A percentile compares a stretch with the other conserved stretches of the same genome.
Conservation (phyloP, 2,329 filamentous ascomycete species). For the Pseudogymnoascus sp. region DNA sequence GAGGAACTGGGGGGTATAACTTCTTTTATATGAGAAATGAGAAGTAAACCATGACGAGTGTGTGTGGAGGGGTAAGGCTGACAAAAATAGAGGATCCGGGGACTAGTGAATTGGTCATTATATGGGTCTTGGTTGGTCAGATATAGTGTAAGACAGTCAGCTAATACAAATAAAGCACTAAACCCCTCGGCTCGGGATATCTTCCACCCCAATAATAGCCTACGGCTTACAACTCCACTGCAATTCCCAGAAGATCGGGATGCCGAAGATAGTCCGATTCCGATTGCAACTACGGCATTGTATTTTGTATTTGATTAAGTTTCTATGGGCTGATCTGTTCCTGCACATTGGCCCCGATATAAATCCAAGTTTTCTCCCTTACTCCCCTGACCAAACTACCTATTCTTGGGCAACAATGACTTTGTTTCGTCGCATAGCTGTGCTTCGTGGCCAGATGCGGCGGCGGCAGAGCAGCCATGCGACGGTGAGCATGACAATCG, state of each 20-base stretch:
- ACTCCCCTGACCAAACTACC: neutral
- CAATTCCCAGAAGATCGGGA: neutral
- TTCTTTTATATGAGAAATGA: neutral
- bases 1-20: neutral
- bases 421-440: neutral
- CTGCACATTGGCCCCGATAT: neutral
- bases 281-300: neutral
- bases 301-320: neutral
- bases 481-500: neutral
- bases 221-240: neutral
- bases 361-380: neutral
- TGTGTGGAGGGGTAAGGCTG: slow-evolving; percentile 1
- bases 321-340: neutral
- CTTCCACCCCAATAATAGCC: neutral
- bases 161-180: neutral
- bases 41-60: neutral
- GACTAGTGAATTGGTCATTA: slow-evolving; percentile 2
- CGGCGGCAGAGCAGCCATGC: neutral
- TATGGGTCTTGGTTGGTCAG: slow-evolving; percentile 9
- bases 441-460: neutral
- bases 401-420: slow-evolving; percentile 1
- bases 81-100: neutral
- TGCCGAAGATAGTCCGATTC: neutral
- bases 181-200: neutral
- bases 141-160: neutral